A percentile compares a stretch with the other conserved stretches of the same genome.
Evolutionary conservation across 2,329 filamentous ascomycete species (phyloP).

Genomic region (Venturia nashicola): DNA sequence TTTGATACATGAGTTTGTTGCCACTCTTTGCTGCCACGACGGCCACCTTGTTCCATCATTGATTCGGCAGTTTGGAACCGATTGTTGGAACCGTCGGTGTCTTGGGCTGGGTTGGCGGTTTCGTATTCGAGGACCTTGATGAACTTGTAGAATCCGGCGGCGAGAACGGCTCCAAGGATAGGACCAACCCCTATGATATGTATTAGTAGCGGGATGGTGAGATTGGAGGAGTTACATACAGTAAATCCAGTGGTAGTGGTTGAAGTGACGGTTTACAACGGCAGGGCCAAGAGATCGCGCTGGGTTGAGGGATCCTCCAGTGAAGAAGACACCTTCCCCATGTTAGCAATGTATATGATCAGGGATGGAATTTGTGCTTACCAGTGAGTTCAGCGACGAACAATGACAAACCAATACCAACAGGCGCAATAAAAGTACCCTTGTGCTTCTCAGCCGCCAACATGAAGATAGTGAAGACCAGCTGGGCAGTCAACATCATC

Average conservation of each 20-base stretch:
- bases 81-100: not conserved
- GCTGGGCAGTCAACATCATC: conserved; percentile 35
- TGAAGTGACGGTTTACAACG: conserved; percentile 1
- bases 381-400: conserved; percentile 12
- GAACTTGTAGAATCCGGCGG: conserved; percentile 9
- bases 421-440: conserved; percentile 27
- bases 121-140: conserved; percentile 15
- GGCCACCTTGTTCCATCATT: conserved; percentile 2
- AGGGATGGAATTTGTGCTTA: not conserved
- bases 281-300: conserved; percentile 10
- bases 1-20: not conserved
- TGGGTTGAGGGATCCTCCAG: conserved; percentile 8
- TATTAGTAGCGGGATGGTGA: not conserved
- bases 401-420: conserved; percentile 18
- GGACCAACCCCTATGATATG: conserved; percentile 2
- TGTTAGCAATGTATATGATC: not conserved
- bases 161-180: conserved; percentile 7
- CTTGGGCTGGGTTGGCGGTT: conserved; percentile 10
- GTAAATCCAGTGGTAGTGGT: conserved; percentile 10
- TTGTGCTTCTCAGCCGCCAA: conserved; percentile 31
- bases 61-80: conserved; percentile 3
- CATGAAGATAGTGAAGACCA: conserved; percentile 22
- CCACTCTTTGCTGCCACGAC: conserved; percentile 1
- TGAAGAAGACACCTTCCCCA: conserved; percentile 6
- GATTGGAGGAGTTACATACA: not conserved